A percentile compares a stretch with the other conserved stretches of the same genome.
phyloP scores from a whole-genome alignment of 108 stramenopile species.

The Stephanodiscus minutulus region DNA sequence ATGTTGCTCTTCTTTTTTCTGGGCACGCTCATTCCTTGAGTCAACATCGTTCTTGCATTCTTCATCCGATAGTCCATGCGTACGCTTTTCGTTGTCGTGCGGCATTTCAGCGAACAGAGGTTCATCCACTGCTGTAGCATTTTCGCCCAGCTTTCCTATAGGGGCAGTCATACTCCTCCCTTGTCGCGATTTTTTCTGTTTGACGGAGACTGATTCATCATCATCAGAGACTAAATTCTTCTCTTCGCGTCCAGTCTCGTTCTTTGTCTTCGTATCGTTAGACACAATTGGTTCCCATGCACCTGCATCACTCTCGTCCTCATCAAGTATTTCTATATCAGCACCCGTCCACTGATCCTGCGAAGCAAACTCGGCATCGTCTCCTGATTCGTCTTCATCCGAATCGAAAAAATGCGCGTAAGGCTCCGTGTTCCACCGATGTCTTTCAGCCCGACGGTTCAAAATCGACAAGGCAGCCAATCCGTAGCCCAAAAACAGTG shows the following conservation, averaged over 20 bases:
- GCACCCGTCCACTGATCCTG: conserved; percentile 25
- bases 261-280: not conserved
- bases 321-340: conserved; percentile 46
- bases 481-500: conserved; percentile 44
- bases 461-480: conserved; percentile 24
- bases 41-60: not conserved
- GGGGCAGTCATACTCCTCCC: conserved; percentile 1
- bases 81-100: conserved; percentile 1
- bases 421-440: conserved; percentile 16
- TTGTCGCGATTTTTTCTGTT: conserved; percentile 9
- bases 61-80: not conserved
- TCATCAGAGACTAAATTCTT: conserved; percentile 34
- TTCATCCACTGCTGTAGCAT: not conserved
- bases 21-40: not conserved
- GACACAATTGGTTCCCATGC: conserved; percentile 39
- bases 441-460: conserved; percentile 9
- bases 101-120: conserved; percentile 19
- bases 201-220: conserved; percentile 24
- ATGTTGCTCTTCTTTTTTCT: conserved; percentile 34
- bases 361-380: conserved; percentile 3
- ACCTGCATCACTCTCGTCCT: conserved; percentile 22
- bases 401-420: conserved; percentile 31
- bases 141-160: not conserved
- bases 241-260: not conserved
- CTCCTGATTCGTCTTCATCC: conserved; percentile 14